Evolutionary conservation across 768 basidiomycete genomes (phyloP).

Genomic region (Lentinus brumalis): DNA sequence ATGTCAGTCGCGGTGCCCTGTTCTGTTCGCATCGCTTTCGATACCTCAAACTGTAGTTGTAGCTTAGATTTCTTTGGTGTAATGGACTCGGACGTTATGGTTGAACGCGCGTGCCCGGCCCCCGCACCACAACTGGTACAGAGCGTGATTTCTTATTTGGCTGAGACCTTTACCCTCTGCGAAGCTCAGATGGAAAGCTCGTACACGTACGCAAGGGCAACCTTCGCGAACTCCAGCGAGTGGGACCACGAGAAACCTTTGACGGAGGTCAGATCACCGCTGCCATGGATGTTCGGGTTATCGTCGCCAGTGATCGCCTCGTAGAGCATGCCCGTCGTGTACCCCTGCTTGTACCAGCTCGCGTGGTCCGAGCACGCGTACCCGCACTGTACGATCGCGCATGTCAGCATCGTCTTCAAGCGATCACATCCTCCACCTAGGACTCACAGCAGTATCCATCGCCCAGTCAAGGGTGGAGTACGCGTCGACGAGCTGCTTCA

Average conservation of each 20-base stretch:
- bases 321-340: slow-evolving; percentile 16
- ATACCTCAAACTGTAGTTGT: too few species aligned
- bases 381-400: slow-evolving; percentile 4
- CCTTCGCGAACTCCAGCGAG: slow-evolving; percentile 16
- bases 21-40: too few species aligned
- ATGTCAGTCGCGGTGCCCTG: too few species aligned
- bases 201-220: slow-evolving; percentile 14
- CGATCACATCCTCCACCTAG: background rate
- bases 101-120: too few species aligned
- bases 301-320: slow-evolving; percentile 16
- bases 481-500: slow-evolving; percentile 41
- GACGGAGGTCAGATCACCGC: slow-evolving; percentile 5
- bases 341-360: slow-evolving; percentile 19
- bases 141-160: too few species aligned
- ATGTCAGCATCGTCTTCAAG: background rate
- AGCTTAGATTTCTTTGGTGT: too few species aligned
- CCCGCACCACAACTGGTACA: too few species aligned
- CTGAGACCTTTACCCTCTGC: too few species aligned
- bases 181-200: slow-evolving; percentile 3
- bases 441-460: slow-evolving; percentile 5
- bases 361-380: slow-evolving; percentile 20
- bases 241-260: slow-evolving; percentile 15
- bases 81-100: too few species aligned
- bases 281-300: slow-evolving; percentile 10
- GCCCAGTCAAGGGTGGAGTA: slow-evolving; percentile 36